Base-by-base conservation (phyloP, 768 basidiomycete genomes). In the Royoungia palumana region DNA sequence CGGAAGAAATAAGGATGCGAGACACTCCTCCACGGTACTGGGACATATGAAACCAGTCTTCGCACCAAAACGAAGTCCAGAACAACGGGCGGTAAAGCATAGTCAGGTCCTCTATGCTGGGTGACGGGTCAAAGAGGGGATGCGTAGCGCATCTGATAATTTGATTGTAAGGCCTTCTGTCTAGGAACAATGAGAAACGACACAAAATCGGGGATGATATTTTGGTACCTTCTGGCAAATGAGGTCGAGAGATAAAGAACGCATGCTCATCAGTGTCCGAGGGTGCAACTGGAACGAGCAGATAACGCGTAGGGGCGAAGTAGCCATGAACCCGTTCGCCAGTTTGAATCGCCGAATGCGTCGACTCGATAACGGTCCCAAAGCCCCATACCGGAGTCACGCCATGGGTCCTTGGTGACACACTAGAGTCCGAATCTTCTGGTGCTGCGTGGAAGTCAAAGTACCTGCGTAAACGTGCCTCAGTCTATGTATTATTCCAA, bases 21-120 rank as follows among this genome's bases (percentile, higher is more conserved):
- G 69, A 69, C 5, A 74, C 74, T 6, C 71, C 77, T 1, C 70
- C 75, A 9, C 75, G 72, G 60, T 85, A 86, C 20, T 61, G 56
- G 3, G 76, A 71, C 6, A 73, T 67, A 47, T 75, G 66, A 6
- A 87, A 60, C 82, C 82, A 87, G 59, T 87, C 85, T 61, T 87
- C 82, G 53, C 76, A 83, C 85, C 85, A 87, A 54, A 77, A 87
- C 1, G 85, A 76, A 0, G 85, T 86, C 85, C 85, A 87, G 63
- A 85, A 87, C 14, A 87, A 70, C 0, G 85, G 83, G 0, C 83
- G 76, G 54, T 83, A 87, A 14, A 87, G 75, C 85, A 87, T 86
- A 0, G 77, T 79, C 35, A 85, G 69, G 57, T 85, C 84, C 61
- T 87, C 85, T 1, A 68, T 64, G 1, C 59, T 53, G 0, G 75